Percentiles rank a stretch among this genome's conserved stretches.
phyloP scores from a whole-genome alignment of 305 asterid species.

The Solanum aculeatissimum region DNA sequence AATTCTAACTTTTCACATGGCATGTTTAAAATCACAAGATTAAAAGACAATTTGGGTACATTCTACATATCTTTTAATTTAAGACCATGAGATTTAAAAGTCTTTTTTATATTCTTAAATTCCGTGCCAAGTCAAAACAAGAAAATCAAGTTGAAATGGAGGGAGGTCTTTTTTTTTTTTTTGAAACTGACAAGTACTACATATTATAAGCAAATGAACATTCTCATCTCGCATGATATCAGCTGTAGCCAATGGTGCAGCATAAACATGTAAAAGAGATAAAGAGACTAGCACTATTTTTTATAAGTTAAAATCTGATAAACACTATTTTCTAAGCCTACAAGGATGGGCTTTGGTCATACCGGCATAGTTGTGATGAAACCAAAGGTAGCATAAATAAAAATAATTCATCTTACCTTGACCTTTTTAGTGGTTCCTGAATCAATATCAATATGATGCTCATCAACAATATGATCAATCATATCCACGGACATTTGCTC shows the following conservation, averaged over 20 bases:
- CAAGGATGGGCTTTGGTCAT: background rate
- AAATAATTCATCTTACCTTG: slow-evolving; percentile 40
- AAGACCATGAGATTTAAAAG: background rate
- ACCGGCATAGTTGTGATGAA: background rate
- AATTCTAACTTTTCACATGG: background rate
- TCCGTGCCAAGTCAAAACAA: background rate
- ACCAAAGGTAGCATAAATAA: slow-evolving; percentile 6
- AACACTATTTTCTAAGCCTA: background rate
- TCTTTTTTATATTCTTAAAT: background rate
- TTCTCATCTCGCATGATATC: background rate
- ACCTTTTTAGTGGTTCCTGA: slow-evolving; percentile 39
- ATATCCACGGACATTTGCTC: slow-evolving; percentile 74
- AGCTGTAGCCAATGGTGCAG: background rate
- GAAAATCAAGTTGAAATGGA: background rate
- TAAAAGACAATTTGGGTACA: background rate
- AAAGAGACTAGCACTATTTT: background rate
- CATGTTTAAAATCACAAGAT: background rate
- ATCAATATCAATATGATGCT: slow-evolving; percentile 67
- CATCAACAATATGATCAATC: slow-evolving; percentile 76
- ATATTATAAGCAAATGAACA: background rate
- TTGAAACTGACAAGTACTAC: background rate
- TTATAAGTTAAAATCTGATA: background rate
- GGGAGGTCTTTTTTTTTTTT: background rate
- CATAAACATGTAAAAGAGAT: background rate
- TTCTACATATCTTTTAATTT: background rate